Evolutionary conservation across 768 basidiomycete genomes (phyloP).

Genomic region (Trametes cingulata): DNA sequence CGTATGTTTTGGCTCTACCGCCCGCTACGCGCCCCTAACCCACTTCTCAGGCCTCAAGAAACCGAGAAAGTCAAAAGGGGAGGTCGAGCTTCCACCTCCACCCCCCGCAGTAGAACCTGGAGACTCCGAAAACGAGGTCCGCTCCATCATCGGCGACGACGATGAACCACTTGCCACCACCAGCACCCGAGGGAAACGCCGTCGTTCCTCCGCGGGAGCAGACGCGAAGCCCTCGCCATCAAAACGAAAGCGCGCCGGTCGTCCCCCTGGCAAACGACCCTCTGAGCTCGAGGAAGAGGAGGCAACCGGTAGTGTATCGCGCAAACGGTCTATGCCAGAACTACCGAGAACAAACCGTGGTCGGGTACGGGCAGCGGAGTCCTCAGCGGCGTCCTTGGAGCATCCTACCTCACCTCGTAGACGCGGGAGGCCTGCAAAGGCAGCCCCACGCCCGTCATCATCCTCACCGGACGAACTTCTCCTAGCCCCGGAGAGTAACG

Average conservation of each 20-base stretch:
- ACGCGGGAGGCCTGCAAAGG: neutral
- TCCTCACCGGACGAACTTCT: conserved; percentile 22
- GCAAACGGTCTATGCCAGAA: neutral
- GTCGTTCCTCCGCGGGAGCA: conserved; percentile 10
- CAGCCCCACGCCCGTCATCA: neutral
- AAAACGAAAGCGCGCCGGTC: conserved; percentile 14
- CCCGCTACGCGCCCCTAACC: neutral
- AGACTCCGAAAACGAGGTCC: conserved; percentile 22
- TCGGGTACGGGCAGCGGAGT: neutral
- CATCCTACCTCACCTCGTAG: conserved; percentile 2
- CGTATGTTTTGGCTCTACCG: conserved; percentile 38
- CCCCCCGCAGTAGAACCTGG: neutral
- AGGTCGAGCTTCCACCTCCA: neutral
- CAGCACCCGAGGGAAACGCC: conserved; percentile 2
- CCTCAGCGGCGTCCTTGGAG: neutral
- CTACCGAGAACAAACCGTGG: neutral
- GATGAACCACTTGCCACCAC: neutral
- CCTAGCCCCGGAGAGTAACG: neutral
- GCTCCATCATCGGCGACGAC: conserved; percentile 15
- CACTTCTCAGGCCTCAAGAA: conserved; percentile 9
- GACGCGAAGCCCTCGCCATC: neutral
- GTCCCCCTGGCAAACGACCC: conserved; percentile 7
- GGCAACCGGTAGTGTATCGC: neutral
- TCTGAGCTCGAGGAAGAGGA: conserved; percentile 3
- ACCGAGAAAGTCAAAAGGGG: conserved; percentile 3